Evolutionary conservation across 441 rosid species (phyloP).

Genomic region (Pelargonium citronellum): DNA sequence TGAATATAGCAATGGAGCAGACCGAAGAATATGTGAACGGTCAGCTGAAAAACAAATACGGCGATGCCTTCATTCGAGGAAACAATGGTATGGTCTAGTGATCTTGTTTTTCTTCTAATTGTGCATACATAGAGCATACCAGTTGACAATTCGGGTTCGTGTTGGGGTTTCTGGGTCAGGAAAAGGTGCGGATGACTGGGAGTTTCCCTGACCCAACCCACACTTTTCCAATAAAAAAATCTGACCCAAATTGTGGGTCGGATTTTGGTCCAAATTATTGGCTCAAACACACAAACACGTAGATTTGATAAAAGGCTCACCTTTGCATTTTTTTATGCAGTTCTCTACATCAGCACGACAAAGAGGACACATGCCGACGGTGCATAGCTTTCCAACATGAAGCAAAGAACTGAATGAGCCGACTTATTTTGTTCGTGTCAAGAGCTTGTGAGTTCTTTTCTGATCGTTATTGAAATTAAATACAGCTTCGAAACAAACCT

Average conservation of each 20-base stretch:
- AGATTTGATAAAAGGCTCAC: neutral
- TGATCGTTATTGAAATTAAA: neutral
- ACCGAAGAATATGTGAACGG: conserved; percentile 70
- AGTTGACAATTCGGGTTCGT: too few species aligned
- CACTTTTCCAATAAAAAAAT: too few species aligned
- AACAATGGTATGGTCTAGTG: conserved; percentile 46
- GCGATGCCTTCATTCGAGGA: conserved; percentile 89
- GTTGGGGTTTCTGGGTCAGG: too few species aligned
- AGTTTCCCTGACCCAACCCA: too few species aligned
- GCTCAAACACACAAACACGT: neutral
- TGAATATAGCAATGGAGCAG: conserved; percentile 89
- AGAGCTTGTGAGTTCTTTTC: neutral
- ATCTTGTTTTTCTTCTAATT: too few species aligned
- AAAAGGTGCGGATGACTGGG: too few species aligned
- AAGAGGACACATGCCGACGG: conserved; percentile 46
- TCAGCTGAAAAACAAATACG: conserved; percentile 67
- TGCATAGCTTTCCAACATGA: conserved; percentile 30
- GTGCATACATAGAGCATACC: too few species aligned
- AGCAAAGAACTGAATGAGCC: neutral
- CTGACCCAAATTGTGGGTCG: neutral
- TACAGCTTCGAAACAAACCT: neutral
- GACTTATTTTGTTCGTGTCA: neutral
- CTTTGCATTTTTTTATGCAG: conserved; percentile 33
- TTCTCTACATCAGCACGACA: conserved; percentile 68
- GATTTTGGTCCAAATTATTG: too few species aligned